Evolutionary conservation across 2,329 filamentous ascomycete genomes (phyloP).

Genomic region (Clathrospora elynae): DNA sequence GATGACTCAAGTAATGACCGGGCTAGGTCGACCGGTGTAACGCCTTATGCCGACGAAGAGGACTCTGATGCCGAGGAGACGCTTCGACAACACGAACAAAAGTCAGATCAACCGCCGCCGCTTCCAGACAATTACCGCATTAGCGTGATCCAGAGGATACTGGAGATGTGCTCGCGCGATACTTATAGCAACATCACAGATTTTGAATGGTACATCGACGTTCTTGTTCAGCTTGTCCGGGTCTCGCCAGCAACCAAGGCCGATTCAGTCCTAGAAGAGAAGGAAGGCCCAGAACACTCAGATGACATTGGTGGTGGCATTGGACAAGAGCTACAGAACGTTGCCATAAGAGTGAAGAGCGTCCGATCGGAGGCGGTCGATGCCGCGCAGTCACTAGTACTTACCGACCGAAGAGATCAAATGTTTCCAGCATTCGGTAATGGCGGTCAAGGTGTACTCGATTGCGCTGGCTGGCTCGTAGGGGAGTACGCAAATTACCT

Average conservation of each 20-base stretch:
- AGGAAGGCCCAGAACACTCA: slow-evolving; percentile 31
- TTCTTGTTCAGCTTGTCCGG: slow-evolving; percentile 82
- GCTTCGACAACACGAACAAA: slow-evolving; percentile 58
- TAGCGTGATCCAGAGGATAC: slow-evolving; percentile 79
- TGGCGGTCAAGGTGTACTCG: slow-evolving; percentile 67
- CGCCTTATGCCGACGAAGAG: slow-evolving; percentile 60
- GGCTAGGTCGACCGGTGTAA: slow-evolving; percentile 49
- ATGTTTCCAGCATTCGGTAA: slow-evolving; percentile 59
- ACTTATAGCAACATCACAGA: slow-evolving; percentile 86
- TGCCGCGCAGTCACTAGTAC: slow-evolving; percentile 76
- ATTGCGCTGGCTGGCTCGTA: slow-evolving; percentile 79
- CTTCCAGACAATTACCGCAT: slow-evolving; percentile 85
- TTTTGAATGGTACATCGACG: slow-evolving; percentile 97
- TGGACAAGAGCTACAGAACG: slow-evolving; percentile 83
- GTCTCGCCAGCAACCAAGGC: slow-evolving; percentile 61
- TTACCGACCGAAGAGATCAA: slow-evolving; percentile 65
- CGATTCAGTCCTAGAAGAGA: slow-evolving; percentile 29
- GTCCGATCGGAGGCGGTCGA: slow-evolving; percentile 79
- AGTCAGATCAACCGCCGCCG: slow-evolving; percentile 58
- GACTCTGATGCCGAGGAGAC: slow-evolving; percentile 62
- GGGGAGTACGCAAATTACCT: slow-evolving; percentile 85
- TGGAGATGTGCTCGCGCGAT: slow-evolving; percentile 87
- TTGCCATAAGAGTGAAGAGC: slow-evolving; percentile 88
- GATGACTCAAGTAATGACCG: slow-evolving; percentile 56
- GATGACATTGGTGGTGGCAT: slow-evolving; percentile 69